Conservation (phyloP, 2,329 filamentous ascomycete species). For the Tricladium varicosporioides region DNA sequence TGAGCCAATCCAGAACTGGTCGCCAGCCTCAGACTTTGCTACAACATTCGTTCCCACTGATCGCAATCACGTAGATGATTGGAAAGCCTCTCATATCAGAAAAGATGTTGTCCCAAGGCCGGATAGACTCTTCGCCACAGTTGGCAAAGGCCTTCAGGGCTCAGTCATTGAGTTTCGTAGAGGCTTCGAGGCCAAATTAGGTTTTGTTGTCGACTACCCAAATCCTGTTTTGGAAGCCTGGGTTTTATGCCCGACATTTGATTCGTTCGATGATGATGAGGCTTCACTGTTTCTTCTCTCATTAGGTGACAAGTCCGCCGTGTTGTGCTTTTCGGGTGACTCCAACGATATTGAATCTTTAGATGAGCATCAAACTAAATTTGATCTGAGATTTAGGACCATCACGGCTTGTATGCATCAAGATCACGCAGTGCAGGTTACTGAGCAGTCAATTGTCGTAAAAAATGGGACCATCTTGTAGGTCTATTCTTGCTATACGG, state of each 20-base stretch:
- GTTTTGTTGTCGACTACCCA: constrained; percentile 52
- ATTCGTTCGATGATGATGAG: constrained; percentile 10
- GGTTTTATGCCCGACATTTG: constrained; percentile 41
- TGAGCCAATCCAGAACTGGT: constrained; percentile 64
- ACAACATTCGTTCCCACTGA: constrained; percentile 40
- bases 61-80: constrained; percentile 13
- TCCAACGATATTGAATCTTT: constrained; percentile 45
- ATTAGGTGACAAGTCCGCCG: constrained; percentile 28
- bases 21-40: constrained; percentile 39
- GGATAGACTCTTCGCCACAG: constrained; percentile 66
- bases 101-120: constrained; percentile 32
- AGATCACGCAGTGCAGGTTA: constrained; percentile 51
- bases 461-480: constrained; percentile 19
- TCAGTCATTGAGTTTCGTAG: constrained; percentile 66
- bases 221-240: constrained; percentile 51
- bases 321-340: constrained; percentile 47
- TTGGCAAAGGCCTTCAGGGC: constrained; percentile 60
- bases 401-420: constrained; percentile 43
- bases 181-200: constrained; percentile 68
- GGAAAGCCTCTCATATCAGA: not conserved
- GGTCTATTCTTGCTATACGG: constrained; percentile 5
- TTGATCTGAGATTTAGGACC: constrained; percentile 54
- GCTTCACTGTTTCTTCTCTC: constrained; percentile 31
- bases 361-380: constrained; percentile 40
- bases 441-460: constrained; percentile 40